A percentile compares a stretch with the other conserved stretches of the same genome.
phyloP scores from a whole-genome alignment of 2,329 filamentous ascomycete genomes.

The Dactylellina cionopaga region DNA sequence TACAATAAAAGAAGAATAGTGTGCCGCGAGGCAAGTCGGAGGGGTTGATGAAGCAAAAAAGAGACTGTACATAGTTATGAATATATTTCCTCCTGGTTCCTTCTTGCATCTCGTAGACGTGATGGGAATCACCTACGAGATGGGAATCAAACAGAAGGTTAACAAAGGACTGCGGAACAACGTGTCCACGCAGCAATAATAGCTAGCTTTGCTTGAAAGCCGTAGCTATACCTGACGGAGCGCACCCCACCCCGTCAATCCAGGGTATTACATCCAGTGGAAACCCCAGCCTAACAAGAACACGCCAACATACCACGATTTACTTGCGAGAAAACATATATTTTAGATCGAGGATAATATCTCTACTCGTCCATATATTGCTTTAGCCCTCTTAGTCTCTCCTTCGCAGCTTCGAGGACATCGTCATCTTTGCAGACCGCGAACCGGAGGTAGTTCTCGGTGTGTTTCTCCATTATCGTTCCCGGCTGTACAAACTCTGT shows the following conservation, averaged over 20 bases:
- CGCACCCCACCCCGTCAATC: too few species aligned
- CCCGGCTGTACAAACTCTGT: constrained; percentile 93
- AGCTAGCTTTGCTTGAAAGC: too few species aligned
- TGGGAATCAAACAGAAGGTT: too few species aligned
- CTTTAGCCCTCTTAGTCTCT: constrained; percentile 76
- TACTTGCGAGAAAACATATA: not conserved
- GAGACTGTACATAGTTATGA: constrained; percentile 36
- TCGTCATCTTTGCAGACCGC: constrained; percentile 96
- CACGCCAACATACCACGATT: too few species aligned
- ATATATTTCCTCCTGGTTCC: too few species aligned
- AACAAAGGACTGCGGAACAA: too few species aligned
- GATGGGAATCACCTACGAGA: too few species aligned
- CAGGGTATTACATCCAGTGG: too few species aligned
- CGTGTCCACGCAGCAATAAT: too few species aligned
- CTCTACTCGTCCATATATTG: constrained; percentile 68
- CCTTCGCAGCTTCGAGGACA: constrained; percentile 81
- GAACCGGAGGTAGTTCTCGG: constrained; percentile 84
- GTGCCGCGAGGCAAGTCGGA: constrained; percentile 29
- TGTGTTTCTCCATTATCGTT: constrained; percentile 76
- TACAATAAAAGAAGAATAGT: constrained; percentile 42
- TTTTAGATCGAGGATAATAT: not conserved
- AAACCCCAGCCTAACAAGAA: too few species aligned
- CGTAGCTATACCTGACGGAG: too few species aligned
- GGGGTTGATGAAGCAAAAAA: constrained; percentile 1
- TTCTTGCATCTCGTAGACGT: too few species aligned